phyloP scores from a whole-genome alignment of 2,329 filamentous ascomycete species.

The Fusarium luffae region DNA sequence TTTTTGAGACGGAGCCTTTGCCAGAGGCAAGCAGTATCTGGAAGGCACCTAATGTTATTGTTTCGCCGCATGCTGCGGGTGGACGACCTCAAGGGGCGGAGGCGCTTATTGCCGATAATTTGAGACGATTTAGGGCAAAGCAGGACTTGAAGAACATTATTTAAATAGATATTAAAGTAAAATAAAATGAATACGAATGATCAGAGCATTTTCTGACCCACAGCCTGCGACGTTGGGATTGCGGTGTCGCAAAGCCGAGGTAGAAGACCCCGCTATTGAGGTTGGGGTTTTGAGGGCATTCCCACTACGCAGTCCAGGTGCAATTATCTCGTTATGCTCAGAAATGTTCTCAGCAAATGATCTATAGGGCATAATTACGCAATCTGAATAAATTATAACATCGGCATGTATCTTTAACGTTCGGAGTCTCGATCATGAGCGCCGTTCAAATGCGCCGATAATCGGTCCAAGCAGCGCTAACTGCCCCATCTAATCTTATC shows the following conservation, averaged over 20 bases:
- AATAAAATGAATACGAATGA: slow-evolving; percentile 7
- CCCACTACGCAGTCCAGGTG: background rate
- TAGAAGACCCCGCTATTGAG: background rate
- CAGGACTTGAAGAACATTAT: slow-evolving; percentile 68
- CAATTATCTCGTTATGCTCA: background rate
- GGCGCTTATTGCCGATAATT: slow-evolving; percentile 68
- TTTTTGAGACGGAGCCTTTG: slow-evolving; percentile 60
- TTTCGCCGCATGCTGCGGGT: slow-evolving; percentile 69
- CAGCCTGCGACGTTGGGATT: background rate
- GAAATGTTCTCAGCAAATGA: background rate
- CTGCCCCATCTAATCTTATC: slow-evolving; percentile 27
- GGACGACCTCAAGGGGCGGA: slow-evolving; percentile 70
- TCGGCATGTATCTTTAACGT: too few species aligned
- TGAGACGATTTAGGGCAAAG: slow-evolving; percentile 68
- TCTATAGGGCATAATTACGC: fast-evolving
- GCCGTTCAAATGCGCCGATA: background rate
- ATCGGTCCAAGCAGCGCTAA: background rate
- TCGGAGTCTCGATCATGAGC: background rate
- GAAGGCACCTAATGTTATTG: slow-evolving; percentile 62
- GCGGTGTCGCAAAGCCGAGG: background rate
- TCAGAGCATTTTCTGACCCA: background rate
- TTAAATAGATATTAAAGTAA: slow-evolving; percentile 7
- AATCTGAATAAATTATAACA: background rate
- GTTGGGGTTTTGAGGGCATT: background rate
- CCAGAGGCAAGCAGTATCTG: slow-evolving; percentile 58